Conservation (phyloP, 768 basidiomycete genomes). For the Multifurca ochricompacta region DNA sequence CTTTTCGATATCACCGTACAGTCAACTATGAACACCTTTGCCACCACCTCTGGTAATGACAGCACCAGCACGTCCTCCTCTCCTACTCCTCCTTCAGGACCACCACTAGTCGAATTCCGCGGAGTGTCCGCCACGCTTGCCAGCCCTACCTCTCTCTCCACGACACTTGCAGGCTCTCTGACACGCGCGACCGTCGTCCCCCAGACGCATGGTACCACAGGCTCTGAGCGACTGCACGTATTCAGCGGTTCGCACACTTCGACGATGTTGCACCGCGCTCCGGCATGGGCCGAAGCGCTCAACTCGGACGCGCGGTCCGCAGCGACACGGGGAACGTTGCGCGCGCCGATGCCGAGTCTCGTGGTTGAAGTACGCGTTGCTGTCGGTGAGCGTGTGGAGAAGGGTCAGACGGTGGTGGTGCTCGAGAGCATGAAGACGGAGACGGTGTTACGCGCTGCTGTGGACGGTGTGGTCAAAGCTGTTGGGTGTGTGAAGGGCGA, state of each 20-base stretch:
- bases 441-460: constrained; percentile 70
- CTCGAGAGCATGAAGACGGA: constrained; percentile 99
- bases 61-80: too few species aligned
- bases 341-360: constrained; percentile 89
- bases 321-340: constrained; percentile 54
- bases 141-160: constrained; percentile 44
- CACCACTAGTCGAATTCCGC: constrained; percentile 34
- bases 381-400: constrained; percentile 69
- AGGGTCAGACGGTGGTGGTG: constrained; percentile 73
- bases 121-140: constrained; percentile 47
- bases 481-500: constrained; percentile 79
- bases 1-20: constrained; percentile 43
- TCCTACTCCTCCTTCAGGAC: too few species aligned
- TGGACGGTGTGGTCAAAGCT: constrained; percentile 57
- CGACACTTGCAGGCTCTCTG: constrained; percentile 44
- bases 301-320: constrained; percentile 51
- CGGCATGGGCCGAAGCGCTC: constrained; percentile 61
- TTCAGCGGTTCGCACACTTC: constrained; percentile 59
- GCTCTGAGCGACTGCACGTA: constrained; percentile 67
- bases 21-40: constrained; percentile 24
- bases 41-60: too few species aligned
- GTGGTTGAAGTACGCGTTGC: constrained; percentile 82
- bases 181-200: constrained; percentile 65
- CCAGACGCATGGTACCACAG: constrained; percentile 46
- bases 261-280: constrained; percentile 58